phyloP scores from a whole-genome alignment of 306 rosid species.

The Leucaena leucocephala region DNA sequence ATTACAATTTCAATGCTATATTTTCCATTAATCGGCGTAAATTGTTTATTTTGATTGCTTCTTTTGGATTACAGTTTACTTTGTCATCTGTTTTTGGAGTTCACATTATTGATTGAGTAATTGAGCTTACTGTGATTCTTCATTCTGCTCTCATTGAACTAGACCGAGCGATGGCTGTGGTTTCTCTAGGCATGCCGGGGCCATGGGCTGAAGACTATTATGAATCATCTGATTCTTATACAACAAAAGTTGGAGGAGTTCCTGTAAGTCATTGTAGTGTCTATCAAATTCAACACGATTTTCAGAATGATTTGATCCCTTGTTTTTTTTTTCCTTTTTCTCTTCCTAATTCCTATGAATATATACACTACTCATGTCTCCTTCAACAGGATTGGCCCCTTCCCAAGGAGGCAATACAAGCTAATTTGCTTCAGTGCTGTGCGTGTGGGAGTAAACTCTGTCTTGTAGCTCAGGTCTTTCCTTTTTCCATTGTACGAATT shows the following conservation, averaged over 20 bases:
- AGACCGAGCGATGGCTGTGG: slow-evolving; percentile 44
- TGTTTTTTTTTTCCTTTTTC: background rate
- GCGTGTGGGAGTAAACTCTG: slow-evolving; percentile 58
- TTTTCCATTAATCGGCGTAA: background rate
- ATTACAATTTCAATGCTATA: background rate
- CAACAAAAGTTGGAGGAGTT: slow-evolving; percentile 82
- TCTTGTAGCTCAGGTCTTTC: slow-evolving; percentile 67
- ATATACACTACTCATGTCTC: background rate
- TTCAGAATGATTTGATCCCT: background rate
- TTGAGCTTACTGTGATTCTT: background rate
- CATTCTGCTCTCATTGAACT: background rate
- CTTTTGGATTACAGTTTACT: background rate
- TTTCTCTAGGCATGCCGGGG: slow-evolving; percentile 80
- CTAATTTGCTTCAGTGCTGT: slow-evolving; percentile 57
- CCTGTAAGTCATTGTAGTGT: slow-evolving; percentile 58
- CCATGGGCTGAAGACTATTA: slow-evolving; percentile 65
- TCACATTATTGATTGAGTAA: background rate
- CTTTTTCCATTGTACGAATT: background rate
- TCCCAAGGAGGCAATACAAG: slow-evolving; percentile 41
- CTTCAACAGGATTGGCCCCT: slow-evolving; percentile 73
- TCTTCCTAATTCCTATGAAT: background rate
- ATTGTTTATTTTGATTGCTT: background rate
- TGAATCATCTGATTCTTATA: slow-evolving; percentile 71
- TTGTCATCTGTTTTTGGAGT: background rate
- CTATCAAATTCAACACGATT: background rate